Conservation (phyloP, 176 grass and related monocot species). For the Coix lacrymajobi region DNA sequence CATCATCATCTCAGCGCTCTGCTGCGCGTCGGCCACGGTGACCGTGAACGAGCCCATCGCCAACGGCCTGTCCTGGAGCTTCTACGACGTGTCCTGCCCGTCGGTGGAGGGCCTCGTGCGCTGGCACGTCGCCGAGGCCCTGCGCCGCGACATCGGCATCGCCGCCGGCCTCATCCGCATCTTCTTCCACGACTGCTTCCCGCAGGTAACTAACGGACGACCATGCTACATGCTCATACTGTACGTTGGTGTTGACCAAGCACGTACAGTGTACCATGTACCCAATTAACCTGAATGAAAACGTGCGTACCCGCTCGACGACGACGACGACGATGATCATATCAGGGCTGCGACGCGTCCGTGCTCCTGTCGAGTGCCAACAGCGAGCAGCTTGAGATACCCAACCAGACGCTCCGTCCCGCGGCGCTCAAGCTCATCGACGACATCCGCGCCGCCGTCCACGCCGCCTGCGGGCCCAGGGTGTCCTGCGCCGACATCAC, state of each 20-base stretch:
- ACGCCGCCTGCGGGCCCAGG: constrained; percentile 13
- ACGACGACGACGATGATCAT: too few relatives aligned
- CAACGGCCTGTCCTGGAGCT: constrained; percentile 19
- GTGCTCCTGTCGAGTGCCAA: constrained; percentile 16
- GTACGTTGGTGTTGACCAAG: too few relatives aligned
- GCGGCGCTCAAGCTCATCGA: constrained; percentile 32
- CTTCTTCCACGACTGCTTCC: constrained; percentile 66
- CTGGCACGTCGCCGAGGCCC: background rate
- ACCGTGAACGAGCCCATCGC: background rate
- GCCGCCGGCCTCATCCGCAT: constrained; percentile 45
- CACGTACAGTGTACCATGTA: too few relatives aligned
- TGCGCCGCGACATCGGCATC: constrained; percentile 33
- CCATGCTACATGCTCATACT: too few relatives aligned
- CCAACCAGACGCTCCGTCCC: constrained; percentile 35
- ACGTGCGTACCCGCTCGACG: too few relatives aligned
- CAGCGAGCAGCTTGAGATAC: constrained; percentile 18
- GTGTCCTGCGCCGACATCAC: constrained; percentile 48
- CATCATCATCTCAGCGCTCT: too few relatives aligned
- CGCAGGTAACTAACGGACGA: constrained; percentile 2
- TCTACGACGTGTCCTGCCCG: constrained; percentile 40
- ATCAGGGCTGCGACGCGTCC: constrained; percentile 57
- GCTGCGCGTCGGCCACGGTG: background rate
- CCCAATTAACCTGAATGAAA: too few relatives aligned
- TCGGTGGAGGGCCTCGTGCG: constrained; percentile 23
- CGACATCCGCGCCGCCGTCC: constrained; percentile 29